Evolutionary conservation across 768 basidiomycete species (phyloP).

Genomic region (Podaxis pistillaris): DNA sequence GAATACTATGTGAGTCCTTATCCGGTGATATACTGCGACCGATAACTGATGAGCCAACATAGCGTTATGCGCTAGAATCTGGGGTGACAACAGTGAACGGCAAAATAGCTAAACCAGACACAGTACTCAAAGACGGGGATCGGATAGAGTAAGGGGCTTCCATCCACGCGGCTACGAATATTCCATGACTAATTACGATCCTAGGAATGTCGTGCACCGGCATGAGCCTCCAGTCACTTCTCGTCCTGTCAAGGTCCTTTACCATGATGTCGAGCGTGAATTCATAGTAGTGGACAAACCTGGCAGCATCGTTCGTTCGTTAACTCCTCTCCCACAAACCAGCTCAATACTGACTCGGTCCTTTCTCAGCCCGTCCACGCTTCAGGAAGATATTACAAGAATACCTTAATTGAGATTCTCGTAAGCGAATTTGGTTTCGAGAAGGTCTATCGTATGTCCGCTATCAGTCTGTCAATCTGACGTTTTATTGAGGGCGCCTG

Average conservation of each 20-base stretch:
- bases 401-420: constrained; percentile 86
- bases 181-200: neutral
- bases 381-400: constrained; percentile 85
- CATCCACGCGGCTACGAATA: constrained; percentile 17
- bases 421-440: constrained; percentile 79
- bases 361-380: constrained; percentile 80
- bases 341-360: constrained; percentile 14
- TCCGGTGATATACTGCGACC: neutral
- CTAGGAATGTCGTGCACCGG: constrained; percentile 89
- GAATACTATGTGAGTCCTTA: constrained; percentile 85
- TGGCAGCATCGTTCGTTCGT: constrained; percentile 82
- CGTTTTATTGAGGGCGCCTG: constrained; percentile 8
- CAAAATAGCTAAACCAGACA: constrained; percentile 75
- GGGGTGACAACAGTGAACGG: constrained; percentile 97
- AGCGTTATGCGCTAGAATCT: constrained; percentile 72
- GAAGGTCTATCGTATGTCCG: constrained; percentile 76
- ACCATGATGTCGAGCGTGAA: constrained; percentile 73
- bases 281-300: constrained; percentile 97
- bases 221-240: constrained; percentile 96
- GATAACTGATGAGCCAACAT: neutral
- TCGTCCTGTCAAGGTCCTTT: constrained; percentile 75
- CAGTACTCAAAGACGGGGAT: constrained; percentile 83
- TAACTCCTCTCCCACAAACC: constrained; percentile 4
- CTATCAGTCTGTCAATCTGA: neutral
- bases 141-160: constrained; percentile 71